phyloP scores from a whole-genome alignment of 2,329 filamentous ascomycete species.

The Chaetomium globosum region DNA sequence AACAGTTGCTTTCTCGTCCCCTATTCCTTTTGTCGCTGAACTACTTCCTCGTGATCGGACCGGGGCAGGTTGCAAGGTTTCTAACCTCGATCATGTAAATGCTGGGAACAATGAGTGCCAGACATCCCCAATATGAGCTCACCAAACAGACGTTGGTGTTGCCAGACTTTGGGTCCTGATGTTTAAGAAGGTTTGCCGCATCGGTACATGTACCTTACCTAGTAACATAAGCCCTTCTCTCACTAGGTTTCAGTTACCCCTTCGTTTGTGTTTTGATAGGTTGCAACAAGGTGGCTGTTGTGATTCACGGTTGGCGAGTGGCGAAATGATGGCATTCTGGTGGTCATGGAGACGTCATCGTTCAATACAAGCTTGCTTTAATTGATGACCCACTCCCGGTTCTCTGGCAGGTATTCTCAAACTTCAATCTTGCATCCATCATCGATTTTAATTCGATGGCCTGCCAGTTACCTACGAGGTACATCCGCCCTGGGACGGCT shows the following conservation, averaged over 20 bases:
- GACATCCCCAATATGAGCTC: not conserved
- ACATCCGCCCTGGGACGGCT: not conserved
- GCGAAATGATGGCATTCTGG: not conserved
- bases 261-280: not conserved
- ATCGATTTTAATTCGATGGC: not conserved
- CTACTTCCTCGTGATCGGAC: too few species aligned
- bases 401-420: not conserved
- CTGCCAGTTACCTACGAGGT: not conserved
- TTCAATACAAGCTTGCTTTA: not conserved
- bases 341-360: not conserved
- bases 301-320: not conserved
- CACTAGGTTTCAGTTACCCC: not conserved
- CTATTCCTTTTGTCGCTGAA: not conserved
- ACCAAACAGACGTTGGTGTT: not conserved
- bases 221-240: not conserved
- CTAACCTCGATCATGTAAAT: too few species aligned
- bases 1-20: not conserved
- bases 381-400: not conserved
- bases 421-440: constrained; percentile 37
- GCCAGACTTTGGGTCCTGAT: not conserved
- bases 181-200: not conserved
- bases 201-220: too few species aligned
- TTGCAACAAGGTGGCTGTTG: not conserved
- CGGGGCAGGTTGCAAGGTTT: too few species aligned
- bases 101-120: too few species aligned